Evolutionary conservation across 2,329 filamentous ascomycete genomes (phyloP).

Genomic region (Colletotrichum tropicicola): DNA sequence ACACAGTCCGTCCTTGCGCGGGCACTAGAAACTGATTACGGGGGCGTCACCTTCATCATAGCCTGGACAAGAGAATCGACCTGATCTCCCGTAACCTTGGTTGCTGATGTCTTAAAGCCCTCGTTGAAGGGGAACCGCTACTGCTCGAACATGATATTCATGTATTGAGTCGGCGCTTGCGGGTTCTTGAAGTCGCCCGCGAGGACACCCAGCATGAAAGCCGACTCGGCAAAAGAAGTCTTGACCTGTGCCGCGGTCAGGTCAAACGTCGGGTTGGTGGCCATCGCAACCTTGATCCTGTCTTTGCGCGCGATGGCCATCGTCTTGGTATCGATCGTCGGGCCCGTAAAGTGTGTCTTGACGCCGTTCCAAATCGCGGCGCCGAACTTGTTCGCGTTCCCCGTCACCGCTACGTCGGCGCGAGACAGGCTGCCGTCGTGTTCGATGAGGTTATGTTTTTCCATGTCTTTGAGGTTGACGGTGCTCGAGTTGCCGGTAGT

Average conservation of each 20-base stretch:
- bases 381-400: not conserved
- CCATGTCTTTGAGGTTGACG: conserved; percentile 30
- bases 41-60: no score
- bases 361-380: not conserved
- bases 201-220: not conserved
- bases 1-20: no score
- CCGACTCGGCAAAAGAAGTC: not conserved
- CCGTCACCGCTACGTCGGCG: conserved; percentile 33
- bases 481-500: conserved; percentile 29
- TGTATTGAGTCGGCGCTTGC: not conserved
- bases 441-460: conserved; percentile 37
- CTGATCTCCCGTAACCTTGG: not conserved
- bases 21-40: no score
- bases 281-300: conserved; percentile 28
- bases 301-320: conserved; percentile 46
- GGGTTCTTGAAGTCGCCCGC: conserved; percentile 6
- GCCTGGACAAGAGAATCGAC: no score
- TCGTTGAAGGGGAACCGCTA: not conserved
- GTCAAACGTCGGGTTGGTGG: not conserved
- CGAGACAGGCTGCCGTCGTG: conserved; percentile 42
- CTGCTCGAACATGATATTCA: conserved; percentile 6
- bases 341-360: not conserved
- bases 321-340: not conserved
- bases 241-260: not conserved
- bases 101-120: not conserved